phyloP scores from a whole-genome alignment of 1,139 yeast genomes.

The Arxiozyma telluris region DNA sequence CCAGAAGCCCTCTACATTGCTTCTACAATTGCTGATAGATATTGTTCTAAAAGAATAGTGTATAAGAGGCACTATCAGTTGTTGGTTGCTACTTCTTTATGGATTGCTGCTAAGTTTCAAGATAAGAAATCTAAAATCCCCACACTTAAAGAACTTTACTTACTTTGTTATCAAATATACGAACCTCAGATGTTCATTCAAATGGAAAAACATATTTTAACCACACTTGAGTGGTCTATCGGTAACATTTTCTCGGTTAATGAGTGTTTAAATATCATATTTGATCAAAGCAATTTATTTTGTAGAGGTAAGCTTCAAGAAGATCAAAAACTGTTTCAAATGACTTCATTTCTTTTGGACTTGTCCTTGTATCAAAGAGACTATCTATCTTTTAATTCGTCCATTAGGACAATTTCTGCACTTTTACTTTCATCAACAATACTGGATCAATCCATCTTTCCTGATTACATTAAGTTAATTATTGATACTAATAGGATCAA shows the following conservation, averaged over 20 bases:
- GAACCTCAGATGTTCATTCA: slow-evolving; percentile 87
- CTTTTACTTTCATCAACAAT: slow-evolving; percentile 66
- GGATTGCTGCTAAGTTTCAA: slow-evolving; percentile 92
- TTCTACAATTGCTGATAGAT: slow-evolving; percentile 76
- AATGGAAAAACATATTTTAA: slow-evolving; percentile 86
- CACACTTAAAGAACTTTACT: slow-evolving; percentile 7
- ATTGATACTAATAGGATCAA: slow-evolving; percentile 2
- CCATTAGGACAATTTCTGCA: slow-evolving; percentile 60
- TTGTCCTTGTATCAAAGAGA: slow-evolving; percentile 63
- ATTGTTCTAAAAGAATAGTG: slow-evolving; percentile 86
- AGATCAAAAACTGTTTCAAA: slow-evolving; percentile 4
- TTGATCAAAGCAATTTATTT: slow-evolving; percentile 1
- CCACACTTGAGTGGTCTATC: slow-evolving; percentile 67
- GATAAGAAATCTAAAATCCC: slow-evolving; percentile 8
- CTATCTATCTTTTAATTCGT: slow-evolving; percentile 53
- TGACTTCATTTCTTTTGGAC: slow-evolving; percentile 52
- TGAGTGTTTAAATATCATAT: slow-evolving; percentile 6
- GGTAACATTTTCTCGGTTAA: slow-evolving; percentile 20
- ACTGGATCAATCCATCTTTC: slow-evolving; percentile 28
- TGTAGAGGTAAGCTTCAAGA: background rate
- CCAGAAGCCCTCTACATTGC: slow-evolving; percentile 23
- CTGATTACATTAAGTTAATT: slow-evolving; percentile 8
- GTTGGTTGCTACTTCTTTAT: slow-evolving; percentile 85
- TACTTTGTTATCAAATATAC: slow-evolving; percentile 53
- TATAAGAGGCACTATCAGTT: slow-evolving; percentile 86